Conservation (phyloP, 345 rosid genomes). For the Acer yangbiense region DNA sequence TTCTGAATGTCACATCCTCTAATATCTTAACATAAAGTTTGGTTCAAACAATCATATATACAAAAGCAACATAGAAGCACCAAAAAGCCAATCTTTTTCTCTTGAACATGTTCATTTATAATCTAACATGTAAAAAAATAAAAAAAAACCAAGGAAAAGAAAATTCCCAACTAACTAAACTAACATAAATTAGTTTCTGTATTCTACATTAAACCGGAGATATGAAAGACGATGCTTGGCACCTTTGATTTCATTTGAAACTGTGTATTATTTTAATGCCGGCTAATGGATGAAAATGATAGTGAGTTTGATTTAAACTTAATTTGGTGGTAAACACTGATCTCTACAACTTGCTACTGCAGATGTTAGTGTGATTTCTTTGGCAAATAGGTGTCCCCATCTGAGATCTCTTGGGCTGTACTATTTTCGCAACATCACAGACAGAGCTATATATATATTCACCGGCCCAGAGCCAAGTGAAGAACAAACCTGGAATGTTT, state of each 20-base stretch:
- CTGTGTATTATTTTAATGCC: background rate
- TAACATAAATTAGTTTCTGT: too few relatives aligned
- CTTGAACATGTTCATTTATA: background rate
- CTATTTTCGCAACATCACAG: too few relatives aligned
- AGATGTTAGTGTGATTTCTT: constrained; percentile 82
- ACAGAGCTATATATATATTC: too few relatives aligned
- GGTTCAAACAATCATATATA: background rate
- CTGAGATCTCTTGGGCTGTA: too few relatives aligned
- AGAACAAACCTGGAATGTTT: too few relatives aligned
- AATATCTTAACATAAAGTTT: constrained; percentile 59
- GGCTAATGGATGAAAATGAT: background rate
- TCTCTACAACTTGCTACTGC: constrained; percentile 11
- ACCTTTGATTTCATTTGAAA: background rate
- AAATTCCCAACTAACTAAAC: too few relatives aligned
- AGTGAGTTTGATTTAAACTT: background rate
- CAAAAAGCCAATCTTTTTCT: background rate
- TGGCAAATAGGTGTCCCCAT: constrained; percentile 64
- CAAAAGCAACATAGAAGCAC: background rate
- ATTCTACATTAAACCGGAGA: too few relatives aligned
- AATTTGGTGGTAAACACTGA: background rate
- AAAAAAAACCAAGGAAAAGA: too few relatives aligned
- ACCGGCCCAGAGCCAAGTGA: too few relatives aligned
- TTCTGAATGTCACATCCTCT: constrained; percentile 99
- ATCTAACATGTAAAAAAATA: too few relatives aligned
- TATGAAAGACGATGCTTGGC: too few relatives aligned